A percentile compares a stretch with the other conserved stretches of the same genome.
Evolutionary conservation across 2,329 filamentous ascomycete species (phyloP).

Genomic region (Talaromyces sp.): DNA sequence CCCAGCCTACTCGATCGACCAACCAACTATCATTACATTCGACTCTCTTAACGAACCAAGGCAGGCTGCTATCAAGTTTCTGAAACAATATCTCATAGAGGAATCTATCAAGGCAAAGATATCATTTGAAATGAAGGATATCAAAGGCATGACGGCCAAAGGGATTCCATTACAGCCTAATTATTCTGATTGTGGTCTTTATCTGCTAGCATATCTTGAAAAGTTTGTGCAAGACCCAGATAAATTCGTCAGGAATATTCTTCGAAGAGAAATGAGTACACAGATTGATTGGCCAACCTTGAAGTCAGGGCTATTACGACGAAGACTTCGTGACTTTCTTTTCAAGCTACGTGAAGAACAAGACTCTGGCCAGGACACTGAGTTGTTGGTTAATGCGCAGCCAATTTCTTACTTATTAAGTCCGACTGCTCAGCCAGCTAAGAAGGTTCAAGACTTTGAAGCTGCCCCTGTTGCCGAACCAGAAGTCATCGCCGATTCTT

Average conservation of each 20-base stretch:
- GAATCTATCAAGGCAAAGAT: conserved; percentile 67
- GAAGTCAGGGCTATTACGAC: conserved; percentile 58
- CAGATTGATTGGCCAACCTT: conserved; percentile 54
- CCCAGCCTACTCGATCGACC: conserved; percentile 43
- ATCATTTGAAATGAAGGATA: conserved; percentile 44
- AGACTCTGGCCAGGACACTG: conserved; percentile 34
- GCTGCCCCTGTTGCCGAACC: not conserved
- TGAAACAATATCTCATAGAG: conserved; percentile 72
- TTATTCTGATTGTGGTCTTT: conserved; percentile 85
- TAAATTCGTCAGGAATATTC: conserved; percentile 62
- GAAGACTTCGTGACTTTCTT: conserved; percentile 63
- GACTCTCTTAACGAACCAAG: conserved; percentile 75
- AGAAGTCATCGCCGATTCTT: conserved; percentile 5
- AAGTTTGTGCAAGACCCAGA: conserved; percentile 76
- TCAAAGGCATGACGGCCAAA: conserved; percentile 66
- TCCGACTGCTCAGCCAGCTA: not conserved
- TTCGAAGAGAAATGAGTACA: conserved; percentile 62
- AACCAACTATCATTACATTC: conserved; percentile 75
- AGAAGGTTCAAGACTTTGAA: not conserved
- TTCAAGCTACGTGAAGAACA: conserved; percentile 61
- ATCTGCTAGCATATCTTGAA: conserved; percentile 76
- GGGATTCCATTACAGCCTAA: conserved; percentile 78
- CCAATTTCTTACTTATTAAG: conserved; percentile 34
- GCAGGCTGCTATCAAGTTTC: conserved; percentile 58
- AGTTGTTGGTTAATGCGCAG: conserved; percentile 32